phyloP scores from a whole-genome alignment of 192 early-diverging fungal genomes.

The Allomyces macrogynus region DNA sequence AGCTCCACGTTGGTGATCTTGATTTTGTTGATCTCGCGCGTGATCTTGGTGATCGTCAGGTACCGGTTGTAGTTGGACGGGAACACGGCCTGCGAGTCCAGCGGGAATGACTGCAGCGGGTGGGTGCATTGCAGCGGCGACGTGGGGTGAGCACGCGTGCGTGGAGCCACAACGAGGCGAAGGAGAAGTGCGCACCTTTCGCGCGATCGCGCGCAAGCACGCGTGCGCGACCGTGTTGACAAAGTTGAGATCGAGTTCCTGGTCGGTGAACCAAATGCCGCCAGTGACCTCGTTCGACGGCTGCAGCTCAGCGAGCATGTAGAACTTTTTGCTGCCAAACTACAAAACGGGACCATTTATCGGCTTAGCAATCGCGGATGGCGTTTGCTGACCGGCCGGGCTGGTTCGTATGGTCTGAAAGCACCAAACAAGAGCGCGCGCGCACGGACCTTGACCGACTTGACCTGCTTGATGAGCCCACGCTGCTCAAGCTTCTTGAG shows the following conservation, averaged over 20 bases:
- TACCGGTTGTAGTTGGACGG: conserved; percentile 43
- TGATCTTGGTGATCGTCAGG: conserved; percentile 47
- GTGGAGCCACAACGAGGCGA: background rate
- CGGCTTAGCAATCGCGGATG: background rate
- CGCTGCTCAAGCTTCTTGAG: conserved; percentile 64
- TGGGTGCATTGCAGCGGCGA: background rate
- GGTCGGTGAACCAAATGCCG: conserved; percentile 82
- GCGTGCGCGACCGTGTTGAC: conserved; percentile 53
- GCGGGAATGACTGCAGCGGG: conserved; percentile 30
- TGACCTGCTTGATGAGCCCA: conserved; percentile 62
- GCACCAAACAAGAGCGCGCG: too few species aligned
- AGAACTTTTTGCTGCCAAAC: conserved; percentile 68
- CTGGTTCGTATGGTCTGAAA: too few species aligned
- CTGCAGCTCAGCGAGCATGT: conserved; percentile 65
- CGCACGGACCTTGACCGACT: conserved; percentile 55
- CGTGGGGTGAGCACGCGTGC: too few species aligned
- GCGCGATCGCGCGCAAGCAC: conserved; percentile 18
- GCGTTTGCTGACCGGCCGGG: background rate
- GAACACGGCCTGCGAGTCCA: conserved; percentile 30
- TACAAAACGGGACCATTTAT: conserved; percentile 10
- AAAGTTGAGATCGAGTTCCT: conserved; percentile 76
- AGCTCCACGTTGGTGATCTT: conserved; percentile 52
- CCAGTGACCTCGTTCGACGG: conserved; percentile 78
- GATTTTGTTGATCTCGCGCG: conserved; percentile 43
- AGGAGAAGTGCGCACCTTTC: background rate